Evolutionary conservation across 257 asterid species (phyloP), one percentile per base, ranked within the genome.

Genomic region (Marsdenia floribunda): DNA sequence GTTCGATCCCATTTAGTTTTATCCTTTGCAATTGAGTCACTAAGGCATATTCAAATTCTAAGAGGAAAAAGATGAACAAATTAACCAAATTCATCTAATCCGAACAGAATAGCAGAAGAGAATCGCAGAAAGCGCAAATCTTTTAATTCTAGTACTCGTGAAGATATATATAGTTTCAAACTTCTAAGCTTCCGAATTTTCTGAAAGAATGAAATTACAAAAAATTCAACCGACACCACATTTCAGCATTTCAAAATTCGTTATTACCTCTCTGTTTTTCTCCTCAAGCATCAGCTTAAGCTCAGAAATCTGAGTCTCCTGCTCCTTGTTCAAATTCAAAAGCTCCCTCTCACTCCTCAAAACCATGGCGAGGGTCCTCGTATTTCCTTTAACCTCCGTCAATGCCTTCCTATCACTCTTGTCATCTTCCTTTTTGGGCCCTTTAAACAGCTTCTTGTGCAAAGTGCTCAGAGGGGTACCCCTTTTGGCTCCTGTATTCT

Each of bases 341-440:
- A 94, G 81, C 86, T 92, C 99, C 89, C 99, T 86, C 83, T 94
- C 99, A 78, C 99, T 92, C 88, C 97, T 89, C 84, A 94, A 73
- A 79, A 92, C 96, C 97, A 88, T 92, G 4, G 90, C 96, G 82
- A 94, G 82, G 35, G 96, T 94, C 87, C 99, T 87, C 52, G 97
- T 87, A 64, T 92, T 94, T 61, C 80, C 85, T 75, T 88, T 90
- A 33, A 89, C 90, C 72, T 94, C 99, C 33, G 88, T 88, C 71
- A 94, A 82, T 50, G 96, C 99, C 85, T 94, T 90, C 87, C 80
- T 86, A 64, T 90, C 88, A 60, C 82, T 82, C 74, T 83, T 89
- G 15, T 85, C 93, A 19, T 83, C 90, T 59, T 83, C 89, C 73
- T 70, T 79, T 61, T 85, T 87, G 58, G 85, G 82, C 29, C 94